Conservation (phyloP, 805 yeast genomes). For the Candida dajiaensis region DNA sequence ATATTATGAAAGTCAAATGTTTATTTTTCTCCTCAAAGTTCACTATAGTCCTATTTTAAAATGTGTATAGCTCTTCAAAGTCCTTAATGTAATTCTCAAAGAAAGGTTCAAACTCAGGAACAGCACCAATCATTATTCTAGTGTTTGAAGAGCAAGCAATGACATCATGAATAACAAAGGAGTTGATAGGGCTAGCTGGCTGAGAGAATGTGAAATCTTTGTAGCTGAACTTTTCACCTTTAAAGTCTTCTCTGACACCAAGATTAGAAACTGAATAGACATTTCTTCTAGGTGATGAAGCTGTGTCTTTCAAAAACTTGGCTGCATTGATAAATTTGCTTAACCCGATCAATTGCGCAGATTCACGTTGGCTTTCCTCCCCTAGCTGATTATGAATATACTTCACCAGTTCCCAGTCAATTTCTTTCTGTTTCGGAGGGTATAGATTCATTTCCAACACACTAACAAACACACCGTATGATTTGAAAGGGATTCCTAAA, state of each 20-base stretch:
- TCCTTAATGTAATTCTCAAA: neutral
- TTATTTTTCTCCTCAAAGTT: no score
- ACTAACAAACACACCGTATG: constrained; percentile 5
- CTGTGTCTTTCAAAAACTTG: neutral
- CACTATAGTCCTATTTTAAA: neutral
- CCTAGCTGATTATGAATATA: neutral
- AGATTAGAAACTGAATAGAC: constrained; percentile 7
- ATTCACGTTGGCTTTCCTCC: neutral
- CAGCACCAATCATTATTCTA: constrained; percentile 4
- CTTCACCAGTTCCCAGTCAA: constrained; percentile 8
- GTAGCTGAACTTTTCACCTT: neutral
- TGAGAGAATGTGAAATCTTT: constrained; percentile 4
- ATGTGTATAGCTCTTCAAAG: neutral
- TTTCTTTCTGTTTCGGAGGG: neutral
- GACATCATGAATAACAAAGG: constrained; percentile 6
- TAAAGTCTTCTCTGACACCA: neutral
- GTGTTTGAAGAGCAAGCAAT: neutral
- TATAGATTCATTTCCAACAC: neutral
- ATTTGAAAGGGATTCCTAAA: neutral
- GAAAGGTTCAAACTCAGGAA: constrained; percentile 1
- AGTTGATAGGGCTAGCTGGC: constrained; percentile 6
- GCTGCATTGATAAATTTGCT: neutral
- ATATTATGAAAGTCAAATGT: no score
- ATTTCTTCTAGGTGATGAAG: neutral
- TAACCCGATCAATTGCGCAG: constrained; percentile 7